phyloP scores from a whole-genome alignment of 228 moss, liverwort and hornwort genomes.

The Sphagnum fallax region DNA sequence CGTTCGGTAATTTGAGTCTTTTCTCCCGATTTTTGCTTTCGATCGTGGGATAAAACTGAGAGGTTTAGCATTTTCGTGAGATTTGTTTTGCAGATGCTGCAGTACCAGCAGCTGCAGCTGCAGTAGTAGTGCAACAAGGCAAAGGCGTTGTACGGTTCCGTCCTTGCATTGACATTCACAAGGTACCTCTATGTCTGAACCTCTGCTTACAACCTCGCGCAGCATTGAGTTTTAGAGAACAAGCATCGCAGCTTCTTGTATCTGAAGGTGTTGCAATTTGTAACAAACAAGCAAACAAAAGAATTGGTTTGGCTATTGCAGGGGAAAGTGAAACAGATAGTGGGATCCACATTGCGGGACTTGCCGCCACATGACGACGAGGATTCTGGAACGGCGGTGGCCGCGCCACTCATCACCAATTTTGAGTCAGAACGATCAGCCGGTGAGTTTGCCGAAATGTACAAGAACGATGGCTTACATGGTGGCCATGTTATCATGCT shows the following conservation, averaged over 20 bases:
- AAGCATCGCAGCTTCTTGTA: too few relatives aligned
- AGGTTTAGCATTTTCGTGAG: too few relatives aligned
- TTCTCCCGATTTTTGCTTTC: too few relatives aligned
- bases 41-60: too few relatives aligned
- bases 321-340: slow-evolving; percentile 99
- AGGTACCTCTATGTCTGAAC: slow-evolving; percentile 27
- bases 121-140: slow-evolving; percentile 7
- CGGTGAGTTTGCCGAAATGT: slow-evolving; percentile 75
- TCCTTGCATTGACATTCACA: slow-evolving; percentile 98
- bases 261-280: too few relatives aligned
- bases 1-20: too few relatives aligned
- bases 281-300: not conserved
- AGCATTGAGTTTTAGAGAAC: slow-evolving; percentile 4
- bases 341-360: slow-evolving; percentile 88
- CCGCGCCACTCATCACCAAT: slow-evolving; percentile 63
- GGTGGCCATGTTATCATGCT: slow-evolving; percentile 99
- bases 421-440: slow-evolving; percentile 85
- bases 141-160: slow-evolving; percentile 66
- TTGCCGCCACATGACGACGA: slow-evolving; percentile 28
- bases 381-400: slow-evolving; percentile 17
- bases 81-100: too few relatives aligned
- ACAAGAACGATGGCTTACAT: slow-evolving; percentile 58
- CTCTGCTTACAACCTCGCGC: not conserved
- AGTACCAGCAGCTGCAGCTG: too few relatives aligned
- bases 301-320: slow-evolving; percentile 9